Conservation (phyloP, 2,329 filamentous ascomycete species). For the Alternaria triticimaculans region DNA sequence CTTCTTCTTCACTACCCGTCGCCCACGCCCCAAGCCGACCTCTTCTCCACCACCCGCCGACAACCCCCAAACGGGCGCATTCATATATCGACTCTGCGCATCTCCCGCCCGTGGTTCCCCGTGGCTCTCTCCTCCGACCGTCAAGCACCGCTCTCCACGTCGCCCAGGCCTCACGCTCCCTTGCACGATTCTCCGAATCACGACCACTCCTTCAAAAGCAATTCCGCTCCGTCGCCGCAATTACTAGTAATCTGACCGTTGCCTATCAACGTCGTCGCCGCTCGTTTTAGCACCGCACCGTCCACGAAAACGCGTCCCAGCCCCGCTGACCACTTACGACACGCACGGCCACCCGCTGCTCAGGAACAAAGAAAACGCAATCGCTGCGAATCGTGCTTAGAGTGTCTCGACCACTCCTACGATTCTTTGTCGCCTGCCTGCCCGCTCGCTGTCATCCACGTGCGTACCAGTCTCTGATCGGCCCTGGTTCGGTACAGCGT, state of each 20-base stretch:
- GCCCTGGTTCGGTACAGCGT: conserved; percentile 22
- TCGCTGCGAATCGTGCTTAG: conserved; percentile 5
- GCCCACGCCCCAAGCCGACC: conserved; percentile 21
- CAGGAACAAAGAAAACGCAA: conserved; percentile 32
- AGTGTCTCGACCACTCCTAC: conserved; percentile 7
- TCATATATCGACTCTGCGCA: conserved; percentile 39
- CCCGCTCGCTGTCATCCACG: conserved; percentile 20
- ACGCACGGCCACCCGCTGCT: conserved; percentile 27
- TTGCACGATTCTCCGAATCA: conserved; percentile 47
- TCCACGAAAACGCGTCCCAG: conserved; percentile 8
- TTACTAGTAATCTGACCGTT: conserved; percentile 27
- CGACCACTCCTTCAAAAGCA: conserved; percentile 39
- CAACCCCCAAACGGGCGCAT: conserved; percentile 46
- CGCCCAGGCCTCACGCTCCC: conserved; percentile 43
- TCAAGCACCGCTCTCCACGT: conserved; percentile 20
- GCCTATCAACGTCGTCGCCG: conserved; percentile 30
- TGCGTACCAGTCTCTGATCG: conserved; percentile 24
- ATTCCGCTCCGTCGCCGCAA: conserved; percentile 18
- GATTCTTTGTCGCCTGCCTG: conserved; percentile 24
- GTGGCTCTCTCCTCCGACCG: conserved; percentile 19
- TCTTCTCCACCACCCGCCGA: conserved; percentile 36
- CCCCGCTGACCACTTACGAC: conserved; percentile 27
- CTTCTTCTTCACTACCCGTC: conserved; percentile 25
- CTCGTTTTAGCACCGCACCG: conserved; percentile 29
- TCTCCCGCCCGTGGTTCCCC: conserved; percentile 42